A percentile compares a stretch with the other conserved stretches of the same genome.
Evolutionary conservation across 371 early-diverging fungal genomes (phyloP).

Genomic region (Mucor irregularis): DNA sequence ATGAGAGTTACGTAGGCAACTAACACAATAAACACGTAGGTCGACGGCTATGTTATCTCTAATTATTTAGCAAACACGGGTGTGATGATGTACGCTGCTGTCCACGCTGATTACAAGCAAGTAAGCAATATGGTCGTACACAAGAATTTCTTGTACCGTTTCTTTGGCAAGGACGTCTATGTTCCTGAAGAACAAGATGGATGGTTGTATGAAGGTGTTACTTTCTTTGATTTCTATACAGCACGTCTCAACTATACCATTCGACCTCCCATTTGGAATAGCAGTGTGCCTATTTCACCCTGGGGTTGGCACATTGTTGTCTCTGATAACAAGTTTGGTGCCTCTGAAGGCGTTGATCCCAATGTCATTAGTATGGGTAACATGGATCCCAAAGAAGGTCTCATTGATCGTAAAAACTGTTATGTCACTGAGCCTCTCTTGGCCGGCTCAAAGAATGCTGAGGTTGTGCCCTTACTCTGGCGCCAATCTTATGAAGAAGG

Average conservation of each 20-base stretch:
- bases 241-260: slow-evolving; percentile 43
- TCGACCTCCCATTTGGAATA: slow-evolving; percentile 42
- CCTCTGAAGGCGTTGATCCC: slow-evolving; percentile 34
- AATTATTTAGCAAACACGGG: slow-evolving; percentile 48
- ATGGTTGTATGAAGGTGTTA: slow-evolving; percentile 47
- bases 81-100: slow-evolving; percentile 44
- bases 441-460: slow-evolving; percentile 2
- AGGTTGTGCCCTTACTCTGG: slow-evolving; percentile 33
- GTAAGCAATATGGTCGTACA: slow-evolving; percentile 41
- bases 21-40: slow-evolving; percentile 23
- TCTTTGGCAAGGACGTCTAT: slow-evolving; percentile 22
- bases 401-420: slow-evolving; percentile 35
- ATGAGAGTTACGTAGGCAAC: too few species aligned
- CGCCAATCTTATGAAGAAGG: slow-evolving; percentile 30
- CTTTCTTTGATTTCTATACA: slow-evolving; percentile 46
- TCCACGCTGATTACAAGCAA: slow-evolving; percentile 39
- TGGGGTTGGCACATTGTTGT: slow-evolving; percentile 38
- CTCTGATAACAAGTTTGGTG: slow-evolving; percentile 36
- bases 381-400: slow-evolving; percentile 26
- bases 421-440: slow-evolving; percentile 39
- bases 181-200: slow-evolving; percentile 25
- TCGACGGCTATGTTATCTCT: slow-evolving; percentile 42
- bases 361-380: slow-evolving; percentile 47
- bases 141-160: slow-evolving; percentile 42
- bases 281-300: slow-evolving; percentile 37